Percentiles rank a stretch among this genome's conserved stretches.
Evolutionary conservation across 2,329 filamentous ascomycete species (phyloP).

Genomic region (Thielaviopsis euricoi): DNA sequence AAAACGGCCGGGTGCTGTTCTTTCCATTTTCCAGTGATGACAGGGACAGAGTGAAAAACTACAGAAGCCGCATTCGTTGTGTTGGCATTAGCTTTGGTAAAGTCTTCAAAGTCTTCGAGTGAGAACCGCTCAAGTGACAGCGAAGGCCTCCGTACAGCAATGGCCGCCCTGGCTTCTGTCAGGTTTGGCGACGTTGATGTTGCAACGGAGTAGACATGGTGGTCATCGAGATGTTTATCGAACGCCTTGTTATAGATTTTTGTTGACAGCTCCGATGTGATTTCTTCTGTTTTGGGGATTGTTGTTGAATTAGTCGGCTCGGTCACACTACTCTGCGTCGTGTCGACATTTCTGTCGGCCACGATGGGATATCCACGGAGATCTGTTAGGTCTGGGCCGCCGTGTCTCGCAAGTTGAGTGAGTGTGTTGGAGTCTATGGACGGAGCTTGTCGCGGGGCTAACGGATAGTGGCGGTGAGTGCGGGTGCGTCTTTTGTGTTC

Average conservation of each 20-base stretch:
- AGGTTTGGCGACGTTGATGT: not conserved
- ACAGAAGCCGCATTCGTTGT: not conserved
- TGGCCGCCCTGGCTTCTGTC: not conserved
- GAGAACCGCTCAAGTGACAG: not conserved
- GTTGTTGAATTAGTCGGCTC: not conserved
- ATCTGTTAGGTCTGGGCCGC: not conserved
- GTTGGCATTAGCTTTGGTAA: not conserved
- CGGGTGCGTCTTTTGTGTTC: not conserved
- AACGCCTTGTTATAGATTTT: not conserved
- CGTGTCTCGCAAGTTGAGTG: not conserved
- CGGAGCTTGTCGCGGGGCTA: not conserved
- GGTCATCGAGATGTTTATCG: not conserved
- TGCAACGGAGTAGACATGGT: not conserved
- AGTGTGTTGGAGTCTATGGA: not conserved
- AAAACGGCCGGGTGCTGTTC: not conserved
- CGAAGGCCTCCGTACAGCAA: not conserved
- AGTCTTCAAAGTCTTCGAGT: not conserved
- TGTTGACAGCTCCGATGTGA: not conserved
- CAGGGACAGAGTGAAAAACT: not conserved
- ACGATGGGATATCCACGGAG: not conserved
- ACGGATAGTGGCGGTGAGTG: not conserved
- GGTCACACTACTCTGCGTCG: not conserved
- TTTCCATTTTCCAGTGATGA: not conserved
- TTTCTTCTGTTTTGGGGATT: not conserved
- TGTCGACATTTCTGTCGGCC: not conserved